Evolutionary conservation across 2,329 filamentous ascomycete species (phyloP).

Genomic region (Dothiorella sarmentorum): DNA sequence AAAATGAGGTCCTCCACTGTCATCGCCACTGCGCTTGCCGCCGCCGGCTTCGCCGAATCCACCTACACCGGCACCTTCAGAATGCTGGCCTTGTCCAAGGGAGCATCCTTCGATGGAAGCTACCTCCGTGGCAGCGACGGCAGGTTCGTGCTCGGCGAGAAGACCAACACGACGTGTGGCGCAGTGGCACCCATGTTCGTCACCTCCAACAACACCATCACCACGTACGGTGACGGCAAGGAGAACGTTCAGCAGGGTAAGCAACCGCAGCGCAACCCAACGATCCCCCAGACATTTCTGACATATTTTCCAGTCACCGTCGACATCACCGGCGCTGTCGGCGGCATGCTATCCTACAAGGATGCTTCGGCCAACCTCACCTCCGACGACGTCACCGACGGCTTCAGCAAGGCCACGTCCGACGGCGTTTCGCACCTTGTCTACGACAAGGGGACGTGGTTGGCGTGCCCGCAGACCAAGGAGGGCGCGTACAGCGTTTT

Average conservation of each 20-base stretch:
- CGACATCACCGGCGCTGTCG: not conserved
- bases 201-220: not conserved
- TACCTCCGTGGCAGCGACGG: not conserved
- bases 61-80: not conserved
- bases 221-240: constrained; percentile 5
- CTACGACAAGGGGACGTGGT: not conserved
- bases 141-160: not conserved
- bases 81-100: not conserved
- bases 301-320: not conserved
- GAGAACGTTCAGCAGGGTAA: not conserved
- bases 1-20: not conserved
- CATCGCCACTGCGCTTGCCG: not conserved
- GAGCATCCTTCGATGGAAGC: not conserved
- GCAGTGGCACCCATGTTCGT: not conserved
- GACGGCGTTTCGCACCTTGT: not conserved
- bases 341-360: constrained; percentile 13
- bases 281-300: no score
- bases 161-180: constrained; percentile 6
- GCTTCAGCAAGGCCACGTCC: not conserved
- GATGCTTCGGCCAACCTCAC: not conserved
- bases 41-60: not conserved
- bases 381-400: not conserved
- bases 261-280: not conserved
- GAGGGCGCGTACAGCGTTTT: not conserved
- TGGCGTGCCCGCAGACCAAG: not conserved